Base-by-base conservation (phyloP, 2,329 filamentous ascomycete species). In the Dothidotthia symphoricarpi region DNA sequence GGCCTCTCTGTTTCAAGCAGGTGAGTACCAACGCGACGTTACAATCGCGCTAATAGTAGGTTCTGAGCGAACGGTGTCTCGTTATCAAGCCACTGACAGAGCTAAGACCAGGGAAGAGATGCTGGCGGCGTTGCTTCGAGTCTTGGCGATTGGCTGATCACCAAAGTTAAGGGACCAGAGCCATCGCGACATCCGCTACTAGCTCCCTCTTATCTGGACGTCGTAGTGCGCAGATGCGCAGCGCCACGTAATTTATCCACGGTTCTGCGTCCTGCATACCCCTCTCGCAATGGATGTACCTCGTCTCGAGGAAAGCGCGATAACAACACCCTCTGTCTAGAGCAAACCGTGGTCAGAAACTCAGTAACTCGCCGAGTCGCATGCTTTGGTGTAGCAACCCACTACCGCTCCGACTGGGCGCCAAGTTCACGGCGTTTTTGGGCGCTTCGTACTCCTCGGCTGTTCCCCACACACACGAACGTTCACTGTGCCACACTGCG, bases 1-100 rank as follows among this genome's bases (percentile, higher is more conserved):
- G 43, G 26, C 26, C n/a, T 28, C 37, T 39, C 60, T 59, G 43
- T 54, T 59, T 62, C 50, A 34, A 63, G 58, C 55, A 57, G 56
- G 55, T 60, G 49, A 44, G 44, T 51, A 36, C 31, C 43, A 45
- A 32, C 49, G 41, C 49, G 38, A 51, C 37, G 50, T 55, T 58
- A 46, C 54, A 58, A 51, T 47, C 50, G 45, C 47, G 36, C 50
- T 56, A 51, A 53, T 31, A 31, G 45, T 35, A 31, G 34, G 45
- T 45, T 41, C 33, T 36, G 40, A 32, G 30, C 35, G 28, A 33
- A 39, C 26, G 39, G 28, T 15, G 34, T 12, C 41, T 32, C 34
- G 48, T 53, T 59, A 57, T 59, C 55, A 41, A 49, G 41, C 45
- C 45, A 50, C 45, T 42, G 46, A 48, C 43, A 47, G 39, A 41